Evolutionary conservation across 163 green algal genomes (phyloP).

Genomic region (Chloroidium sp.): DNA sequence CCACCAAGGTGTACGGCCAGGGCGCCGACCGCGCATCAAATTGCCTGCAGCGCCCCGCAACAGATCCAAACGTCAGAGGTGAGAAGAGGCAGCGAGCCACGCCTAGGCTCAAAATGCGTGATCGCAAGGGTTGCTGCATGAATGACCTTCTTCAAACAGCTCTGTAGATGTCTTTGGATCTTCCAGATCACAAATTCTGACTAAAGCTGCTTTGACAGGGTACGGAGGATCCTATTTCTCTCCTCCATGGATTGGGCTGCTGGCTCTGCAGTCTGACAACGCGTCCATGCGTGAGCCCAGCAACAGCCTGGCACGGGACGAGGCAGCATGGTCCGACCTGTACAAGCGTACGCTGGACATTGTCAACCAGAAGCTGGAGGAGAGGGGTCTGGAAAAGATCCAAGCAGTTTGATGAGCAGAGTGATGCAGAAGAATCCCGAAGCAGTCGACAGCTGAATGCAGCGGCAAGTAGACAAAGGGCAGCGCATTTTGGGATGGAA

Average conservation of each 20-base stretch:
- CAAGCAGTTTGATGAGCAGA: no score
- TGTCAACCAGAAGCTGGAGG: constrained; percentile 6
- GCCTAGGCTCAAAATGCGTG: no score
- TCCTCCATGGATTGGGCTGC: constrained; percentile 2
- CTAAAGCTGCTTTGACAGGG: neutral
- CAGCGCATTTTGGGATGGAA: no score
- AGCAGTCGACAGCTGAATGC: no score
- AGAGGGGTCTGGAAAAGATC: no score
- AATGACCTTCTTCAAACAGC: neutral
- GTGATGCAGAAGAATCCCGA: no score
- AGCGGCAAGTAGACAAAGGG: no score
- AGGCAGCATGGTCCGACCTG: constrained; percentile 3
- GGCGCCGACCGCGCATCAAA: constrained; percentile 3
- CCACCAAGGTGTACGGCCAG: constrained; percentile 11
- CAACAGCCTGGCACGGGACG: neutral
- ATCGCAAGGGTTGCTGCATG: neutral
- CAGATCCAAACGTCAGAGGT: constrained; percentile 16
- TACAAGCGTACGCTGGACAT: constrained; percentile 2
- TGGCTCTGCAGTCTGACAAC: constrained; percentile 3
- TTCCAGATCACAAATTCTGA: neutral
- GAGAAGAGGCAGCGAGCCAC: neutral
- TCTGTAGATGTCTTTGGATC: no score
- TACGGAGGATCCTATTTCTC: constrained; percentile 5
- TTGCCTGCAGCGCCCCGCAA: constrained; percentile 10
- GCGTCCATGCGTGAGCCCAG: constrained; percentile 7